Evolutionary conservation across 305 asterid genomes (phyloP), one percentile per base, ranked within the genome.

Genomic region (Solanum hybrid): DNA sequence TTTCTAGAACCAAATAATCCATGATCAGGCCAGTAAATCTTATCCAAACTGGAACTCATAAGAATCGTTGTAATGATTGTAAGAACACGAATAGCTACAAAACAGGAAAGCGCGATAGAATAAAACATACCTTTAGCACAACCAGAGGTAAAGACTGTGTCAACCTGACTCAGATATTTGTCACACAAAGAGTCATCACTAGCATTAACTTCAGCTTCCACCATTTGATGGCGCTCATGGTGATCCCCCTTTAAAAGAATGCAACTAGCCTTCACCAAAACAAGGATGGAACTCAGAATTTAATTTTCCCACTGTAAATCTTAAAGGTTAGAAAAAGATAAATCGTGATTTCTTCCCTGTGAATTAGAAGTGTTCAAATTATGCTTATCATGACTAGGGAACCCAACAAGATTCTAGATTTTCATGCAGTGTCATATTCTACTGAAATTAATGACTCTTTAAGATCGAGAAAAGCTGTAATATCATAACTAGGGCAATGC

Each of bases 221-320:
- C 91, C 92, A 93, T 71, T 91, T 92, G 93, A 29, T 89, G 86
- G 39, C 88, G 90, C 91, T 95, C 98, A 93, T 29, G 57, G 51
- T 89, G 93, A 82, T 95, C 98, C 64, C 95, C 97, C 92, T 94
- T 96, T 91, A 92, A 84, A 39, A 90, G 94, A 90, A 95, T 94
- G 92, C 90, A 26, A 95, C 97, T 92, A 90, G 98, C 99, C 99
- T 96, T 94, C 91, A 91, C 86, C 79, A 90, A 91, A 91, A 75
- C 83, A 89, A 93, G 89, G 77, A 36, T 83, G 91, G 78, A 88
- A 40, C 79, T 51, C 39, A 88, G 67, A 85, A 84, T 31, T 51
- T 61, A 84, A 84, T 20, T 51, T 46, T 51, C 75, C 75, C 0
- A 85, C 46, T 20, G 76, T 57, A 57, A 57, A 35, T 31, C 88